A percentile compares a stretch with the other conserved stretches of the same genome.
phyloP scores from a whole-genome alignment of 345 rosid species.

The Barbarea vulgaris region DNA sequence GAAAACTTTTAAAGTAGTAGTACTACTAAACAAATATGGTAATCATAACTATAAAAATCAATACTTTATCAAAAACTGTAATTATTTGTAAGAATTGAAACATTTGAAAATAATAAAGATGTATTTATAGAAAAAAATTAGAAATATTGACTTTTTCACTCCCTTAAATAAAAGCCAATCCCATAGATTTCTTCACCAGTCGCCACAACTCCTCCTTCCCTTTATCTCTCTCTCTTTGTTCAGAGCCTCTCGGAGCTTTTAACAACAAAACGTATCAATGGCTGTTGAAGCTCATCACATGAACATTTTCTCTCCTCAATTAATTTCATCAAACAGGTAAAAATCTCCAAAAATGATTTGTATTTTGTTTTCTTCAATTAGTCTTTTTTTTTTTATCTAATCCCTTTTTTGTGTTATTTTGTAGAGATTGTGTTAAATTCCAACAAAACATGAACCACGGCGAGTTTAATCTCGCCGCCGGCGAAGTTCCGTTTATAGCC shows the following conservation, averaged over 20 bases:
- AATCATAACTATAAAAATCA: slow-evolving; percentile 2
- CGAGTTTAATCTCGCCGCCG: slow-evolving; percentile 46
- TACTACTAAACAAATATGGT: background rate
- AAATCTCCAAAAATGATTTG: background rate
- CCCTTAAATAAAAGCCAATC: slow-evolving; percentile 45
- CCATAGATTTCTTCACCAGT: slow-evolving; percentile 36
- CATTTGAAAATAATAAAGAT: background rate
- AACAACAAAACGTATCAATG: slow-evolving; percentile 42
- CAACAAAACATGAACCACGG: slow-evolving; percentile 47
- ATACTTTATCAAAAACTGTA: background rate
- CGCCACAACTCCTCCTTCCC: slow-evolving; percentile 32
- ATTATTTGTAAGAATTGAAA: background rate
- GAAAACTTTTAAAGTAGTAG: background rate
- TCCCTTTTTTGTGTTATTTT: background rate
- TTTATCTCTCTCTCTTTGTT: slow-evolving; percentile 22
- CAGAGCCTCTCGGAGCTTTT: slow-evolving; percentile 31
- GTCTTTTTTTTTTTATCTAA: background rate
- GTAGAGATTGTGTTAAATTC: slow-evolving; percentile 53
- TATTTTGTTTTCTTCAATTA: background rate
- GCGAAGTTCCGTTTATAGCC: slow-evolving; percentile 41
- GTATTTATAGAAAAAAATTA: slow-evolving; percentile 24
- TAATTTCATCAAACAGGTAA: slow-evolving; percentile 46
- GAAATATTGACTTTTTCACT: slow-evolving; percentile 45
- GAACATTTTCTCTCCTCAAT: slow-evolving; percentile 50
- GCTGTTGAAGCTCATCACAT: slow-evolving; percentile 60